Conservation (phyloP, 129 eudicot species). For the Sambucus nigra region DNA sequence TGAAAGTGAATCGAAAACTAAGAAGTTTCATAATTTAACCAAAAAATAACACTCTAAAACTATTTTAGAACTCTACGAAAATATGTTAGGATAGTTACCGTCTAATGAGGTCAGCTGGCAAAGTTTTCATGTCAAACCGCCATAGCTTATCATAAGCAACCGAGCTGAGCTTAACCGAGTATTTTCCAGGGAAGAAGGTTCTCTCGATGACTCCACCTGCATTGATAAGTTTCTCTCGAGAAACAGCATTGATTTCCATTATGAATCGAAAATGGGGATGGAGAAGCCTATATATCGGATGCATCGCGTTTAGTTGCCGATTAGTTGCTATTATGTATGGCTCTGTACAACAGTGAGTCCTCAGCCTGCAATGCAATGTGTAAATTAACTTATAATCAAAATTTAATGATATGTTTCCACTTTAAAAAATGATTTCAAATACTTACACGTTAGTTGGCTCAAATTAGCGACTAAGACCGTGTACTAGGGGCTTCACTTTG, state of each 20-base stretch:
- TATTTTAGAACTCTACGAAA: too few relatives aligned
- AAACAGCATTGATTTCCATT: slow-evolving; percentile 70
- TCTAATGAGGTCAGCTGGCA: slow-evolving; percentile 58
- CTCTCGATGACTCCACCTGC: slow-evolving; percentile 44
- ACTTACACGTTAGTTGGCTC: too few relatives aligned
- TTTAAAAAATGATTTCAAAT: too few relatives aligned
- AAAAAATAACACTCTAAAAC: too few relatives aligned
- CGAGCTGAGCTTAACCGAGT: slow-evolving; percentile 49
- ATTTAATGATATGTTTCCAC: too few relatives aligned
- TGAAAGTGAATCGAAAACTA: too few relatives aligned
- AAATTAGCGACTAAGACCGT: too few relatives aligned
- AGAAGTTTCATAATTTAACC: too few relatives aligned
- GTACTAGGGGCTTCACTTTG: too few relatives aligned
- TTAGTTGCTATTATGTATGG: slow-evolving; percentile 65
- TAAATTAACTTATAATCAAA: too few relatives aligned
- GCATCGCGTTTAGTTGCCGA: slow-evolving; percentile 70
- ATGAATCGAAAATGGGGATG: slow-evolving; percentile 73
- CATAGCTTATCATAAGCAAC: slow-evolving; percentile 47
- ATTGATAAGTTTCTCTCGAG: slow-evolving; percentile 53
- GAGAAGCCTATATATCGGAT: slow-evolving; percentile 51
- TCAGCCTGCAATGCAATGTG: slow-evolving; percentile 69
- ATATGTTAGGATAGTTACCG: too few relatives aligned
- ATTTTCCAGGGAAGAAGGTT: slow-evolving; percentile 38
- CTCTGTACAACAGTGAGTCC: slow-evolving; percentile 68
- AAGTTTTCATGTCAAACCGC: slow-evolving; percentile 58